A percentile compares a stretch with the other conserved stretches of the same genome.
Evolutionary conservation across 805 yeast genomes (phyloP).

Genomic region (Wickerhamiella occidentalis): DNA sequence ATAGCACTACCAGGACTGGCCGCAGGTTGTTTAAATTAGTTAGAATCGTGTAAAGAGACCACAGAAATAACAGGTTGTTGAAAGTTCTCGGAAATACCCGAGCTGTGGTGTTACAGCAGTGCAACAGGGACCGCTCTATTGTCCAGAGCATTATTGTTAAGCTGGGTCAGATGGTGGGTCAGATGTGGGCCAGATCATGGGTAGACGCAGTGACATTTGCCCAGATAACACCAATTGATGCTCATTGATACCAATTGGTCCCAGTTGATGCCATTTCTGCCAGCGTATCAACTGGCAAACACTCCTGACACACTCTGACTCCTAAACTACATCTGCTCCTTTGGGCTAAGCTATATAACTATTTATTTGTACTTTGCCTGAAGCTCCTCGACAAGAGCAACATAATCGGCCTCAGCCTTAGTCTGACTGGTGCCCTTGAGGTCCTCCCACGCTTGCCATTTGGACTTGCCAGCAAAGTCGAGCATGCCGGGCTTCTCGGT

Average conservation of each 20-base stretch:
- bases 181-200: background rate
- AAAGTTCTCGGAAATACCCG: constrained; percentile 27
- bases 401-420: constrained; percentile 73
- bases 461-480: constrained; percentile 89
- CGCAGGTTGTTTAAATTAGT: background rate
- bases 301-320: too few relatives aligned
- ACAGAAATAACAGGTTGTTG: constrained; percentile 22
- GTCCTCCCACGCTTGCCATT: constrained; percentile 95
- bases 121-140: constrained; percentile 13
- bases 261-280: too few relatives aligned
- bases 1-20: background rate
- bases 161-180: background rate
- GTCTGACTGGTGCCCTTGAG: constrained; percentile 71
- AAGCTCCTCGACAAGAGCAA: constrained; percentile 27
- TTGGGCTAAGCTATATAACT: background rate
- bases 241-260: too few relatives aligned
- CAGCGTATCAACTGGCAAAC: too few relatives aligned
- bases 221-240: too few relatives aligned
- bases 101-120: constrained; percentile 16
- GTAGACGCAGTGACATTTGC: too few relatives aligned
- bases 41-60: constrained; percentile 25
- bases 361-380: constrained; percentile 17
- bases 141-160: constrained; percentile 10
- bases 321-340: too few relatives aligned
- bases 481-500: constrained; percentile 83